Percentiles rank a stretch among this genome's conserved stretches.
Conservation (phyloP, 257 asterid genomes). For the Paraleonurus japonicus region DNA sequence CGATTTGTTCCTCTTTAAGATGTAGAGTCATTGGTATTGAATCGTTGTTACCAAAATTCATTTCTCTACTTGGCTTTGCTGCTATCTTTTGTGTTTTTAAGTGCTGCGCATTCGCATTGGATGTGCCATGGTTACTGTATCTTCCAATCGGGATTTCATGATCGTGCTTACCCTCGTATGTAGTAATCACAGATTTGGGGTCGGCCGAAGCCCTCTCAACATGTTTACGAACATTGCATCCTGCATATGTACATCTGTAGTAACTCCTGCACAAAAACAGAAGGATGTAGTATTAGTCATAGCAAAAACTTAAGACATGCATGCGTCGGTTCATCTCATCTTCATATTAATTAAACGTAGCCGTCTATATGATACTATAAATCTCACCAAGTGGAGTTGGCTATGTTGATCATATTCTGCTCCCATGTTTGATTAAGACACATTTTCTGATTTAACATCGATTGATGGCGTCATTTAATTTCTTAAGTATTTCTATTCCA, state of each 20-base stretch:
- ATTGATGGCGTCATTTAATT: neutral
- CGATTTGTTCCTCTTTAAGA: slow-evolving; percentile 58
- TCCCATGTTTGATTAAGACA: neutral
- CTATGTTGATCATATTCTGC: neutral
- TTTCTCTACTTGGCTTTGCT: slow-evolving; percentile 31
- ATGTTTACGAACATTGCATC: slow-evolving; percentile 93
- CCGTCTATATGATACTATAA: neutral
- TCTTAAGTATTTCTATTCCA: no score
- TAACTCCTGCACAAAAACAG: slow-evolving; percentile 62
- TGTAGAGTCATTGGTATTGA: slow-evolving; percentile 44
- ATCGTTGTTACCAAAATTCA: slow-evolving; percentile 36
- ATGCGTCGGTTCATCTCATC: neutral
- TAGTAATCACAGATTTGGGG: slow-evolving; percentile 77
- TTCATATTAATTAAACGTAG: neutral
- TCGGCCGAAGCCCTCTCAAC: slow-evolving; percentile 89
- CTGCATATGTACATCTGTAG: slow-evolving; percentile 77
- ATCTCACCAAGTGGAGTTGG: no score
- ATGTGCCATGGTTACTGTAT: slow-evolving; percentile 30
- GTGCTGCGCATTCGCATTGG: slow-evolving; percentile 25
- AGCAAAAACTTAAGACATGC: neutral
- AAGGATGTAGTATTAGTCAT: no score
- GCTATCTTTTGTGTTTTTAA: slow-evolving; percentile 33
- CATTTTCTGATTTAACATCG: neutral
- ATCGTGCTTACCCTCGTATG: slow-evolving; percentile 86
- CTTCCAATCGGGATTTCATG: slow-evolving; percentile 72